phyloP scores from a whole-genome alignment of 2,329 filamentous ascomycete species.

The Tolypocladium sp. region DNA sequence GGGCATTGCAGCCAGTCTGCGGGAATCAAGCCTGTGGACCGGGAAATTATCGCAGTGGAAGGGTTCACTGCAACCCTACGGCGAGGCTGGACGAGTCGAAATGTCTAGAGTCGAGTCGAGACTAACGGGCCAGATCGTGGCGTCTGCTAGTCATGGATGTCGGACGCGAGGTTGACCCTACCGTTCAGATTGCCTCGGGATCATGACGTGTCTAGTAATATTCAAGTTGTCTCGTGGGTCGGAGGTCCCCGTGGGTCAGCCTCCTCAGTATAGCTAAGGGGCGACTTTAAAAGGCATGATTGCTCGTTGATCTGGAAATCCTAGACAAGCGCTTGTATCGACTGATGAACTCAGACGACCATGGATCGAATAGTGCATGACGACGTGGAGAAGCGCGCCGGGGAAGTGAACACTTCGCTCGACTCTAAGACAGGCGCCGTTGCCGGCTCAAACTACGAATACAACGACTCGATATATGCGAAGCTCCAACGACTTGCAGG shows the following conservation, averaged over 20 bases:
- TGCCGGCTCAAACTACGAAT: background rate
- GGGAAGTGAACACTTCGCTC: background rate
- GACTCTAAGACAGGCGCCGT: background rate
- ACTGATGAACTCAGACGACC: background rate
- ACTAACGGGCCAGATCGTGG: background rate
- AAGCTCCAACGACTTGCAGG: background rate
- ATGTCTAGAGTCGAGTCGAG: background rate
- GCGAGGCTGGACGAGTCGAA: background rate
- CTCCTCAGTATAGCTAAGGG: background rate
- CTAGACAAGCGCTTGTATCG: background rate
- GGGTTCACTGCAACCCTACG: no score
- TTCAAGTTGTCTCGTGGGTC: background rate
- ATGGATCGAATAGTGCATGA: background rate
- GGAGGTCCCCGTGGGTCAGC: background rate
- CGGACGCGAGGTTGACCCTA: background rate
- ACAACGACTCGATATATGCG: background rate
- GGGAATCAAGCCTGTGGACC: background rate
- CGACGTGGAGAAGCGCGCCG: background rate
- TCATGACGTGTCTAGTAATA: background rate
- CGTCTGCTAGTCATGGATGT: background rate
- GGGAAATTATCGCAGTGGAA: background rate
- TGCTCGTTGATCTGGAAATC: background rate
- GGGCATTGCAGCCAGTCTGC: background rate
- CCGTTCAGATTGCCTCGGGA: background rate
- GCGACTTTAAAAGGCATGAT: background rate